phyloP scores from a whole-genome alignment of 768 basidiomycete species.

The Jaapia argillacea region DNA sequence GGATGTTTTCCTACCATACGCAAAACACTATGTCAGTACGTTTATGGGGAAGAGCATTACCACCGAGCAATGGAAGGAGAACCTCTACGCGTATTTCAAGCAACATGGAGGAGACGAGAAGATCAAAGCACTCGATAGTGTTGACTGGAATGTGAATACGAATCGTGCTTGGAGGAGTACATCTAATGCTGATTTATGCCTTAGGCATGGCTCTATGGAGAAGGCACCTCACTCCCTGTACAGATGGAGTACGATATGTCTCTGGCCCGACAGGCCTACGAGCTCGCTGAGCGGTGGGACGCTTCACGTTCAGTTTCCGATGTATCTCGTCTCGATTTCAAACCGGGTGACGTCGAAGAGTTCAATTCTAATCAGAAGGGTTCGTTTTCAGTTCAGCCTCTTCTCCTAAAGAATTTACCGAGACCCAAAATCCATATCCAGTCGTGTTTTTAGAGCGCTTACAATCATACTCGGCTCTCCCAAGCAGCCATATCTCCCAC shows the following conservation, averaged over 20 bases:
- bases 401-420: too few relatives aligned
- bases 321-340: constrained; percentile 41
- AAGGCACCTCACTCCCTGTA: constrained; percentile 64
- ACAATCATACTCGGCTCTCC: constrained; percentile 50
- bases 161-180: background rate
- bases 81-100: constrained; percentile 64
- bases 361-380: constrained; percentile 75
- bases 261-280: constrained; percentile 60
- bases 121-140: constrained; percentile 50
- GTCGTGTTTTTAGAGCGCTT: constrained; percentile 83
- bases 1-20: constrained; percentile 77
- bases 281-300: constrained; percentile 69
- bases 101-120: constrained; percentile 50
- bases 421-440: too few relatives aligned
- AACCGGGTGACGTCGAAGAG: constrained; percentile 41
- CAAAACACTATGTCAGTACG: constrained; percentile 71
- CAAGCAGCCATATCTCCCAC: constrained; percentile 43
- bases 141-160: constrained; percentile 68
- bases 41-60: constrained; percentile 80
- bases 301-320: constrained; percentile 39
- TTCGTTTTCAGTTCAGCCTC: too few relatives aligned
- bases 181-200: background rate
- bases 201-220: constrained; percentile 77
- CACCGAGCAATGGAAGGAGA: constrained; percentile 74
- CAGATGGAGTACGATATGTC: constrained; percentile 67